Evolutionary conservation across 305 asterid species (phyloP).

Genomic region (Fraxinus ornus): DNA sequence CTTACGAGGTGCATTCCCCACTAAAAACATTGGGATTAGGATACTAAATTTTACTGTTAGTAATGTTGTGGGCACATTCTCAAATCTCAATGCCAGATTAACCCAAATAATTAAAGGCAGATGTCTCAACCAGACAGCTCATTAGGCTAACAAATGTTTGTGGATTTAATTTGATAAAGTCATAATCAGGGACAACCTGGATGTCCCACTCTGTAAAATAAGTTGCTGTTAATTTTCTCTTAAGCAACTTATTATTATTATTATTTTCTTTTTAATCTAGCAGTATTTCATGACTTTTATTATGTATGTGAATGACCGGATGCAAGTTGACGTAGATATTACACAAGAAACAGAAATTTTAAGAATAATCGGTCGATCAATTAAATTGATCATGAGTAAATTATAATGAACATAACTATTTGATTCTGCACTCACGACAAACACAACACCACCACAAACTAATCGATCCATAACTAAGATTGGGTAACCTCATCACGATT

Average conservation of each 20-base stretch:
- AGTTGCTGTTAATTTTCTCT: not conserved
- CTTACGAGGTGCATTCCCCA: not conserved
- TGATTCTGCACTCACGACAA: not conserved
- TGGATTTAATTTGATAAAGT: not conserved
- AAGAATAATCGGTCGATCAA: not conserved
- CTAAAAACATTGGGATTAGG: slow-evolving; percentile 1
- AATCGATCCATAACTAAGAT: not conserved
- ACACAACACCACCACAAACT: not conserved
- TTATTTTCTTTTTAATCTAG: not conserved
- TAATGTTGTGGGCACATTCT: slow-evolving; percentile 18
- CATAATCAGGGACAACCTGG: not conserved
- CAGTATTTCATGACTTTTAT: too few relatives aligned
- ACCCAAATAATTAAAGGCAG: slow-evolving; percentile 23
- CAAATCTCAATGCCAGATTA: slow-evolving; percentile 22
- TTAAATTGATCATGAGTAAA: too few relatives aligned
- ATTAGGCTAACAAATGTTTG: not conserved
- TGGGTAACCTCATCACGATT: not conserved
- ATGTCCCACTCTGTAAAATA: not conserved
- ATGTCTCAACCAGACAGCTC: slow-evolving; percentile 28
- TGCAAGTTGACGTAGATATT: not conserved
- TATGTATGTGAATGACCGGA: not conserved
- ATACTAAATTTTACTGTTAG: not conserved
- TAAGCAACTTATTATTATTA: not conserved
- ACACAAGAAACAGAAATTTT: too few relatives aligned
- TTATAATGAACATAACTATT: too few relatives aligned